Conservation (phyloP, 164 flowering plant genomes). For the Umbellularia californica region DNA sequence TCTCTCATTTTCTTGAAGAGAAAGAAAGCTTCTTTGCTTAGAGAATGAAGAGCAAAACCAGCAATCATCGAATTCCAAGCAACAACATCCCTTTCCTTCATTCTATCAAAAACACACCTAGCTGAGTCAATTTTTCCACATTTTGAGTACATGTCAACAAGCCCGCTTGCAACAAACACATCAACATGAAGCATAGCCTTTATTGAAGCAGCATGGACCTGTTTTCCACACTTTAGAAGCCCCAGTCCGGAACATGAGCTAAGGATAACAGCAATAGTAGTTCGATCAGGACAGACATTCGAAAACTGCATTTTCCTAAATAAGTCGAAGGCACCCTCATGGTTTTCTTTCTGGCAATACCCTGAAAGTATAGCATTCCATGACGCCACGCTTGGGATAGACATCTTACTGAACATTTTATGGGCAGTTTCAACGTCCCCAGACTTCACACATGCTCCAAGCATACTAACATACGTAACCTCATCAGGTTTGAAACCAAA, state of each 20-base stretch:
- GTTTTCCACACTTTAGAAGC: conserved; percentile 59
- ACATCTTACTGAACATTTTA: conserved; percentile 41
- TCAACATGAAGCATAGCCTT: conserved; percentile 38
- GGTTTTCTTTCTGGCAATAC: conserved; percentile 46
- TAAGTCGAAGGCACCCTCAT: conserved; percentile 51
- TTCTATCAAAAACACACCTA: conserved; percentile 35
- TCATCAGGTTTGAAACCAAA: conserved; percentile 47
- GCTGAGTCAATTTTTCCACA: conserved; percentile 49
- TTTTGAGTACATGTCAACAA: conserved; percentile 66
- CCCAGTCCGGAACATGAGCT: conserved; percentile 67
- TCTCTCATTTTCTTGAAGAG: conserved; percentile 56
- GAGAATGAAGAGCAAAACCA: conserved; percentile 53
- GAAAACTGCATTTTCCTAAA: conserved; percentile 76
- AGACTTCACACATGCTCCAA: conserved; percentile 64
- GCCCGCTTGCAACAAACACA: conserved; percentile 72
- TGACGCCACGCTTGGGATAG: conserved; percentile 49
- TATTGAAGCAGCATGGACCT: conserved; percentile 56
- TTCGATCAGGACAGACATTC: conserved; percentile 48
- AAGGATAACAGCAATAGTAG: conserved; percentile 56
- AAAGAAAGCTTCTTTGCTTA: conserved; percentile 47
- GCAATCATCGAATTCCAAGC: conserved; percentile 85
- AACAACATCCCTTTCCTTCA: conserved; percentile 48
- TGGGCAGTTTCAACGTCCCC: conserved; percentile 53
- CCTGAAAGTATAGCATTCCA: conserved; percentile 85
- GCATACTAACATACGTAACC: conserved; percentile 57